phyloP scores from a whole-genome alignment of 306 rosid genomes.

The Abrus pulchellus region DNA sequence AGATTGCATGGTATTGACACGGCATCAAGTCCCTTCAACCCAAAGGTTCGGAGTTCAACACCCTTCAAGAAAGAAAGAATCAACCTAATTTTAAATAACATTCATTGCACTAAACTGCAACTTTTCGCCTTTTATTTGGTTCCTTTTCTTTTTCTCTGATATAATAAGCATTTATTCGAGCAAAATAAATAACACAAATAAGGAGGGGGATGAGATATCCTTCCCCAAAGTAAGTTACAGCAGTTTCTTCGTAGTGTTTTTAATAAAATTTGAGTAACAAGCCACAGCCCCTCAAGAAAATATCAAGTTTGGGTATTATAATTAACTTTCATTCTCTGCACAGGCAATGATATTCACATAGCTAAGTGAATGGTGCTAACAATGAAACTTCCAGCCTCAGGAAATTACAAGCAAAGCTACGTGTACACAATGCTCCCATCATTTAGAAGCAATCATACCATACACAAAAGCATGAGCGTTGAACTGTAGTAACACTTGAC shows the following conservation, averaged over 20 bases:
- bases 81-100: background rate
- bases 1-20: background rate
- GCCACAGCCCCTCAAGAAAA: conserved; percentile 7
- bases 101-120: background rate
- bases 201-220: background rate
- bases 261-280: conserved; percentile 7
- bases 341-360: background rate
- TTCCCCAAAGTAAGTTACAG: background rate
- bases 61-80: conserved; percentile 6
- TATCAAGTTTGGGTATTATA: background rate
- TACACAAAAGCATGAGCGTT: background rate
- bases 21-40: background rate
- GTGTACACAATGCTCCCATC: background rate
- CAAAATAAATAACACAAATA: background rate
- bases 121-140: background rate
- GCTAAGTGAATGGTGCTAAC: conserved; percentile 1
- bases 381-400: background rate
- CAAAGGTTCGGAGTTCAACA: background rate
- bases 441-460: conserved; percentile 23
- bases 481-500: conserved; percentile 54
- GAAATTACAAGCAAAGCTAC: conserved; percentile 7
- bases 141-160: background rate
- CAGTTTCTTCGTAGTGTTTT: background rate
- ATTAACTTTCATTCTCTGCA: background rate
- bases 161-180: background rate